Evolutionary conservation across 768 basidiomycete species (phyloP).

Genomic region (Hypholoma fasciculare): DNA sequence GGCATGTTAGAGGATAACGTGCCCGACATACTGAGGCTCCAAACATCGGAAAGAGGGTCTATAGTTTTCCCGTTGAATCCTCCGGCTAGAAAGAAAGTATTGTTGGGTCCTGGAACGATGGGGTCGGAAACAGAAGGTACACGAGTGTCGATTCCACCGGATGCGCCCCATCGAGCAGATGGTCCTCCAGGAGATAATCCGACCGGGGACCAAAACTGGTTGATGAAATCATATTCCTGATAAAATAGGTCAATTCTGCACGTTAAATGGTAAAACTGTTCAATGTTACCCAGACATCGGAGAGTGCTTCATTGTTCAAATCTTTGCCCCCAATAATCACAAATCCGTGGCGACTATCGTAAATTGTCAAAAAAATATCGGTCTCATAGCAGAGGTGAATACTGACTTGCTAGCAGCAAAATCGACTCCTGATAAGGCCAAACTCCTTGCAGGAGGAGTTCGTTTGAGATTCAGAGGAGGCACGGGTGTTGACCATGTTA

Average conservation of each 20-base stretch:
- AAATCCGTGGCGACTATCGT: conserved; percentile 67
- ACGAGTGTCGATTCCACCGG: conserved; percentile 73
- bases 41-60: conserved; percentile 63
- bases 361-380: conserved; percentile 11
- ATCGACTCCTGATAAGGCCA: conserved; percentile 65
- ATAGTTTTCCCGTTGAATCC: conserved; percentile 52
- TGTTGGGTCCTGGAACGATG: conserved; percentile 56
- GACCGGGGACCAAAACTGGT: conserved; percentile 76
- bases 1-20: conserved; percentile 70
- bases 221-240: conserved; percentile 76
- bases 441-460: conserved; percentile 62
- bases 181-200: conserved; percentile 52
- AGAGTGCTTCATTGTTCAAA: conserved; percentile 48
- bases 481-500: conserved; percentile 59
- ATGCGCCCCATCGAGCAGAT: conserved; percentile 66
- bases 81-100: conserved; percentile 75
- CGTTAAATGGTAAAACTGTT: neutral
- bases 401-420: conserved; percentile 83
- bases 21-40: conserved; percentile 70
- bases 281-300: conserved; percentile 71
- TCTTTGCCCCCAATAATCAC: conserved; percentile 73
- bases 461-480: conserved; percentile 48
- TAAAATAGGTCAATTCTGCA: neutral
- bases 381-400: neutral
- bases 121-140: conserved; percentile 41